Base-by-base conservation (phyloP, 306 rosid species). In the Dalbergia oliveri region DNA sequence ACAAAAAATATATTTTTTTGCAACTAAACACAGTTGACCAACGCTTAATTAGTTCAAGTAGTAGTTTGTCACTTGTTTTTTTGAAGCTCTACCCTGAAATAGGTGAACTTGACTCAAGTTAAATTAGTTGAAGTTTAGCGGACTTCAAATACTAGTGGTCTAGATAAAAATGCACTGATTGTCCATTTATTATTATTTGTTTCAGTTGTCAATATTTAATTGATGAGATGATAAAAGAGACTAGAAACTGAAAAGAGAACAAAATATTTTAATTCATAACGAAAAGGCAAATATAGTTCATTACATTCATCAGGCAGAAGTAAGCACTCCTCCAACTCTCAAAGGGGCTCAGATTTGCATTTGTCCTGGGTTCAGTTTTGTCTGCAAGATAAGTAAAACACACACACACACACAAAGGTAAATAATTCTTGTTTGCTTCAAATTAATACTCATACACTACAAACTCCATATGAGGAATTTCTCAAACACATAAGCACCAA, bases 281-380 rank as follows among this genome's bases (percentile, higher is more conserved):
- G 47, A 8, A 0, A 45, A 33, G 21, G 44, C 8, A 56, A 1
- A 33, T 49, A 43, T 31, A 41, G 49, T 53, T 82, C 18, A 39
- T 85, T 86, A 86, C 92, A 64, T 79, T 63, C 41, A 2, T 0
- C 68, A 88, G 0, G 83, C 97, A 89, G 51, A 31, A 86, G 85
- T 80, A 91, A 72, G 91, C 91, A 44, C 91, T 89, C 81, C 82
- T 66, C 88, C 88, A 86, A 21, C 65, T 0, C 45, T 14, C 49
- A 45, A 73, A 76, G 23, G 90, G 88, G 45, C 83, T 60, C 44
- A 88, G 67, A 75, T 91, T 91, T 11, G 11, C 76, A 58, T 89
- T 88, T 5, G 0, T 4, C 11, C 84, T 74, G 1, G 94, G 97
- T 3, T 81, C 59, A 4, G 10, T n/a, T 69, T 0, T 21, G 69